Conservation (phyloP, 495 filamentous ascomycete species). For the Entonaema liquescens region DNA sequence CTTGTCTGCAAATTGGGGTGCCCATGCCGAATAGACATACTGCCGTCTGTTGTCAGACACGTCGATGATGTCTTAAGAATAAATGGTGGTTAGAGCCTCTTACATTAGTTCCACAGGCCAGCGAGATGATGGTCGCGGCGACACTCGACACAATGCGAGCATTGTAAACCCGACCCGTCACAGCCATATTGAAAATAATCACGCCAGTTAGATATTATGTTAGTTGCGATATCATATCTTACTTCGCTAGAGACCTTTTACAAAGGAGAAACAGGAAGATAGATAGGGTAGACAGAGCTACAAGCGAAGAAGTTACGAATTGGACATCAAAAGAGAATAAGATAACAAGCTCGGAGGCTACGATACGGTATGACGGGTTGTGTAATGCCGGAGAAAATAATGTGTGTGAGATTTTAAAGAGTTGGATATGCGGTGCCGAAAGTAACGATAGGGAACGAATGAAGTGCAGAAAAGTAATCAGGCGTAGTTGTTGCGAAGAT, state of each 20-base stretch:
- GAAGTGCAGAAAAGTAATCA: conserved; percentile 25
- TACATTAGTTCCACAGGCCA: conserved; percentile 95
- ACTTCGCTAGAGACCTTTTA: conserved; percentile 38
- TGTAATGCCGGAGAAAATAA: conserved; percentile 13
- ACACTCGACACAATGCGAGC: conserved; percentile 78
- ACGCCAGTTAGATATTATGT: conserved; percentile 26
- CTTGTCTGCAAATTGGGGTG: conserved; percentile 87
- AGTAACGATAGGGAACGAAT: conserved; percentile 22
- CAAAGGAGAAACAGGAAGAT: conserved; percentile 39
- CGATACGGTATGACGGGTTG: conserved; percentile 13
- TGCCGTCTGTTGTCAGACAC: conserved; percentile 46
- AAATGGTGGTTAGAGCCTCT: conserved; percentile 38
- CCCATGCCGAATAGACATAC: conserved; percentile 99
- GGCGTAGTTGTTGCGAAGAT: conserved; percentile 13
- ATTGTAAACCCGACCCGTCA: conserved; percentile 55
- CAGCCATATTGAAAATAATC: conserved; percentile 40
- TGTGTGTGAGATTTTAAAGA: not conserved
- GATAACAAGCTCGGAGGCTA: conserved; percentile 29
- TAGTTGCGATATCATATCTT: conserved; percentile 35
- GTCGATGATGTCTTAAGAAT: conserved; percentile 4
- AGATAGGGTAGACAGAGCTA: not conserved
- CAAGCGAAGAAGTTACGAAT: conserved; percentile 17
- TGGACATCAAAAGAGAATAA: conserved; percentile 18
- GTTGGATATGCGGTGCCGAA: conserved; percentile 31
- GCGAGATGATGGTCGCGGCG: conserved; percentile 83